Conservation (phyloP, 2,329 filamentous ascomycete genomes). For the Paracamarosporium sp. region DNA sequence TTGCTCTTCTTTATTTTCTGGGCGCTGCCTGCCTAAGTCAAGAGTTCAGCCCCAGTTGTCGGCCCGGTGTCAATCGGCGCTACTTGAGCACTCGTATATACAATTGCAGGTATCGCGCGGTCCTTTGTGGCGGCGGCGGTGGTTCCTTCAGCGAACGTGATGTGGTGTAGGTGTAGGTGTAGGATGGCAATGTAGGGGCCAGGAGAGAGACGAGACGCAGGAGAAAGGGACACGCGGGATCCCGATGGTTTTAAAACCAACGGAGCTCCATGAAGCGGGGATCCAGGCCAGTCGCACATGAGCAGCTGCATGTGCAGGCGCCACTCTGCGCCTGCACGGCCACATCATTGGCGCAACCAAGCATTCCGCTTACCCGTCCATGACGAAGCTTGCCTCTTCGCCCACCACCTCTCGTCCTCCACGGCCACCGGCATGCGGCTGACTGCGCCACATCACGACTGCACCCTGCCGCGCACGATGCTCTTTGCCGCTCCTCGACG, state of each 20-base stretch:
- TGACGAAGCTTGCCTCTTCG: slow-evolving; percentile 9
- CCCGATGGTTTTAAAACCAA: neutral
- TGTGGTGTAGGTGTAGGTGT: too few species aligned
- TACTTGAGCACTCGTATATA: too few species aligned
- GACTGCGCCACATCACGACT: neutral
- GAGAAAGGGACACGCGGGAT: neutral
- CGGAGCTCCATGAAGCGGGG: neutral
- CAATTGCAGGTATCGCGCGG: too few species aligned
- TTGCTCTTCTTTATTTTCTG: too few species aligned
- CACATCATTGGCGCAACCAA: slow-evolving; percentile 18
- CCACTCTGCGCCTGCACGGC: slow-evolving; percentile 3
- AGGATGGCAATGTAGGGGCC: too few species aligned
- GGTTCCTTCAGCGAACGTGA: too few species aligned
- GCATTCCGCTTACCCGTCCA: slow-evolving; percentile 9
- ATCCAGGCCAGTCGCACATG: slow-evolving; percentile 1
- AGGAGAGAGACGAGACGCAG: too few species aligned
- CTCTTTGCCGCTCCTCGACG: neutral
- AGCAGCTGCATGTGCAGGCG: neutral
- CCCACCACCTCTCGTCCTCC: neutral
- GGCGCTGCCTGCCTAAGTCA: too few species aligned
- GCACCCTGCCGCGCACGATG: neutral
- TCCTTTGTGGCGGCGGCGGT: too few species aligned
- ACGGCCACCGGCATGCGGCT: neutral
- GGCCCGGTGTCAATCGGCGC: too few species aligned
- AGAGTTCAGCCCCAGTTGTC: too few species aligned